Base-by-base conservation (phyloP, 1,284 basidiomycete genomes). In the Cerioporus squamosus region DNA sequence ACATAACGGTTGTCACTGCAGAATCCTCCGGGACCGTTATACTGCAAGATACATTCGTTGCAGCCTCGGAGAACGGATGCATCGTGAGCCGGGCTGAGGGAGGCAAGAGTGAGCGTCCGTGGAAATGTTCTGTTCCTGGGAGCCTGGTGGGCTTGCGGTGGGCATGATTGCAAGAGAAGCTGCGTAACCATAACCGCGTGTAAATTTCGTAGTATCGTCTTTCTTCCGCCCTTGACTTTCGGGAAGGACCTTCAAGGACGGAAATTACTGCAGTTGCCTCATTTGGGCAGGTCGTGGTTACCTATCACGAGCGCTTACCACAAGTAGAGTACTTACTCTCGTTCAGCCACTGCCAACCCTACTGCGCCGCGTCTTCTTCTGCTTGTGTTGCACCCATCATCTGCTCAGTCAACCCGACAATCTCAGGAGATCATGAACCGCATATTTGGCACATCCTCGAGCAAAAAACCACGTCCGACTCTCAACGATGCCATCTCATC, bases 401-500 rank as follows among this genome's bases (percentile, higher is more conserved):
- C 12, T 36, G 12, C 33, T 36, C 33, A 4, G 3, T 3, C 33
- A 3, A 36, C 12, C 14, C 33, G 12, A 12, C 10, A 14, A 65
- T 65, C 36, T 12, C 6, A 51, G 59, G 44, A 48, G 44, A 39
- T 10, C 31, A 93, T 93, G 90, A 91, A 93, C 70, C 83, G 90
- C 56, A 90, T 95, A 70, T 95, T 95, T 75, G 94, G 94, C 39
- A 70, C 81, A 1, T 88, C 90, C 7, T 66, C 83, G 18, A 84
- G 83, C 74, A 91, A 89, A 74, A 98, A 97, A 70, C 92, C 95
- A 38, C 94, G 95, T 70, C 88, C 96, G 0, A 82, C 82, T 2
- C 84, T 99, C 6, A 87, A 91, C 62, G 95, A 98, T 79, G 97
- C 97, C 17, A 98, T 99, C 68, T 76, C 85, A 43, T 90, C 94